Evolutionary conservation across 176 grass and related monocot genomes (phyloP).

Genomic region (Metroxylon sagu): DNA sequence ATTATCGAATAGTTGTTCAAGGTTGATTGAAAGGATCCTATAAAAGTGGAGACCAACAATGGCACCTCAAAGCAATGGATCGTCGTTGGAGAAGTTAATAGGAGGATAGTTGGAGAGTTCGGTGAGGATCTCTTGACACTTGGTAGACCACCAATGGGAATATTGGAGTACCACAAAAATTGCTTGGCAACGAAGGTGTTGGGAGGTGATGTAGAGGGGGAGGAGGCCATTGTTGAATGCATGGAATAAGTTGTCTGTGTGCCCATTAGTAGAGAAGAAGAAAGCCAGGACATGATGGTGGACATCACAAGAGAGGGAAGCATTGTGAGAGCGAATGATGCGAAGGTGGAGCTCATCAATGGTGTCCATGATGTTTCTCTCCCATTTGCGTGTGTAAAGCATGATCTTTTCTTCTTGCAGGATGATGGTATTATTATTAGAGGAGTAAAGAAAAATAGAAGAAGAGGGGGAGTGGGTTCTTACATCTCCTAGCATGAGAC

Average conservation of each 20-base stretch:
- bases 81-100: conserved; percentile 44
- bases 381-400: not conserved
- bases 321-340: too few species aligned
- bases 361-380: not conserved
- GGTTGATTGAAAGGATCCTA: conserved; percentile 35
- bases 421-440: not conserved
- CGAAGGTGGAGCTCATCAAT: too few species aligned
- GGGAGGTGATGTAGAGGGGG: conserved; percentile 52
- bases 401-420: not conserved
- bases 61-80: conserved; percentile 54
- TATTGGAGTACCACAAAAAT: conserved; percentile 48
- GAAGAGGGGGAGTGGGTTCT: not conserved
- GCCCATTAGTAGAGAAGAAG: conserved; percentile 50
- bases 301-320: conserved; percentile 43
- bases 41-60: conserved; percentile 57
- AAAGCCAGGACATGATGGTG: conserved; percentile 45
- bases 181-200: conserved; percentile 40
- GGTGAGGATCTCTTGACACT: conserved; percentile 42
- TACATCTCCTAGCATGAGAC: not conserved
- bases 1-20: conserved; percentile 16
- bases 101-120: conserved; percentile 26
- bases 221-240: conserved; percentile 62
- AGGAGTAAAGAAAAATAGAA: not conserved
- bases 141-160: conserved; percentile 51
- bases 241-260: conserved; percentile 68